These are phyloP conservation scores for Grosmannia penicillata DNA, from an alignment of 2,329 filamentous ascomycete species.

Conservation along the genomic window DNA sequence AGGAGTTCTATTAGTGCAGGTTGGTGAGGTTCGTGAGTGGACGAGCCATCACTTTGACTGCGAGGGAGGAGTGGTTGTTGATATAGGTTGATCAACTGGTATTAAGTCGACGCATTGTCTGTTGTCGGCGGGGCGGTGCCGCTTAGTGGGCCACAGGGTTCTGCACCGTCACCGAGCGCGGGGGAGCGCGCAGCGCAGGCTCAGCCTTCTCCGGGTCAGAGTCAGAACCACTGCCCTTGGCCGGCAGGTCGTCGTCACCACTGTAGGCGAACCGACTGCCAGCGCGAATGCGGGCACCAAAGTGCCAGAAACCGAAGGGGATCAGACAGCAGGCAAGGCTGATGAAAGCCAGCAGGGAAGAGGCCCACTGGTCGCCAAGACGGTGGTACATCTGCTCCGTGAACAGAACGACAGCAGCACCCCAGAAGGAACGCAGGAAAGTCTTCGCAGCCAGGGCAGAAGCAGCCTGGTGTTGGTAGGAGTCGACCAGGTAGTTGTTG, in stretches of 20 bases:
- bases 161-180: background rate
- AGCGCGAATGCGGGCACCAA: slow-evolving; percentile 54
- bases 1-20: too few species aligned
- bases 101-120: background rate
- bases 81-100: background rate
- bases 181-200: background rate
- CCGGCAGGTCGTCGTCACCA: slow-evolving; percentile 33
- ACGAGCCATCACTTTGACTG: too few species aligned
- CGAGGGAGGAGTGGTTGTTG: too few species aligned
- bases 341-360: slow-evolving; percentile 57
- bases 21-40: too few species aligned
- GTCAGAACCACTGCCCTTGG: slow-evolving; percentile 3
- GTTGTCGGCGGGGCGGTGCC: background rate
- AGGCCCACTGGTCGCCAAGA: slow-evolving; percentile 64
- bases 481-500: slow-evolving; percentile 57
- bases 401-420: slow-evolving; percentile 62
- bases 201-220: slow-evolving; percentile 24
- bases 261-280: slow-evolving; percentile 60
- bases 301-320: slow-evolving; percentile 69
- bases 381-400: slow-evolving; percentile 67
- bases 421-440: slow-evolving; percentile 67
- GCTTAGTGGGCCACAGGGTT: background rate
- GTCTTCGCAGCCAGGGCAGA: slow-evolving; percentile 73
- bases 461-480: slow-evolving; percentile 57
- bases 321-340: slow-evolving; percentile 66